phyloP scores from a whole-genome alignment of 306 rosid species.

The cucumber (Cucumis sativus) region DNA sequence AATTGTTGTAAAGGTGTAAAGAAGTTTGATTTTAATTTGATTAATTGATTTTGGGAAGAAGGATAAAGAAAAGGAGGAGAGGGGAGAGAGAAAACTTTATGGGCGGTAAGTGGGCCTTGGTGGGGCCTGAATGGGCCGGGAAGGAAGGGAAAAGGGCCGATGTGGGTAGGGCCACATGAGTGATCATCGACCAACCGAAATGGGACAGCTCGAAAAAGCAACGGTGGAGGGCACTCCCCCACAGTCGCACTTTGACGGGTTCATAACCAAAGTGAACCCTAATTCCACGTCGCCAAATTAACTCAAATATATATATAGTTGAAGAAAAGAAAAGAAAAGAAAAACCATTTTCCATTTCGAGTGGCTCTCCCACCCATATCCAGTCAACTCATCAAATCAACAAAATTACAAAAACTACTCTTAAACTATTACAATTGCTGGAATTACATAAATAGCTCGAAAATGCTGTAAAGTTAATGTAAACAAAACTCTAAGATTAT shows the following conservation, averaged over 20 bases:
- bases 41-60: neutral
- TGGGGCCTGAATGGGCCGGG: neutral
- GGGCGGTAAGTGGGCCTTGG: neutral
- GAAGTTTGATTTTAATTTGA: neutral
- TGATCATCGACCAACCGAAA: neutral
- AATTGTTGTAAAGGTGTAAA: constrained; percentile 1
- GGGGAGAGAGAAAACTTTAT: neutral
- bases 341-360: neutral
- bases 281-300: neutral
- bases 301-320: too few relatives aligned
- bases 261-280: neutral
- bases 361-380: neutral
- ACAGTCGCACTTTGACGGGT: constrained; percentile 1
- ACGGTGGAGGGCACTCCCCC: neutral
- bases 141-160: neutral
- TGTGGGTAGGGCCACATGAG: neutral
- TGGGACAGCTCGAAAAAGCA: constrained; percentile 1
- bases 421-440: neutral
- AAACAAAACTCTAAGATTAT: too few relatives aligned
- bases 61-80: too few relatives aligned
- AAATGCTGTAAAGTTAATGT: too few relatives aligned
- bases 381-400: neutral
- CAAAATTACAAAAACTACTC: neutral
- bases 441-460: neutral
- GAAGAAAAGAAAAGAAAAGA: too few relatives aligned